These are phyloP conservation scores for Trichophyton equinum DNA, from an alignment of 2,329 filamentous ascomycete species.

Conservation along the genomic window DNA sequence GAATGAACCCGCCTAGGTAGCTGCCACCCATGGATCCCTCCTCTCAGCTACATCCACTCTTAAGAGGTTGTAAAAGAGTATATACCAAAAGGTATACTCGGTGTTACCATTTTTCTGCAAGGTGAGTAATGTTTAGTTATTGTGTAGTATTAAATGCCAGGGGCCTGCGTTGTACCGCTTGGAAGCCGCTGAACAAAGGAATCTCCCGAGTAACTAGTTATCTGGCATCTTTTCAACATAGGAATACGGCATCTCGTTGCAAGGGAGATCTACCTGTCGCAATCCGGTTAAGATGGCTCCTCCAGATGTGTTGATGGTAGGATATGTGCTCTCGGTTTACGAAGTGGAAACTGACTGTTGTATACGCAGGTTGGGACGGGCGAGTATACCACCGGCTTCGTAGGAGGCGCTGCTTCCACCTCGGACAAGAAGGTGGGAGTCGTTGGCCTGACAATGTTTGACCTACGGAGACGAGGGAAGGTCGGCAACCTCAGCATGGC, in stretches of 20 bases:
- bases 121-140: too few species aligned
- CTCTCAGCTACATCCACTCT: too few species aligned
- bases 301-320: conserved; percentile 57
- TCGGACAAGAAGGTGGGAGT: conserved; percentile 97
- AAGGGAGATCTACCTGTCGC: too few species aligned
- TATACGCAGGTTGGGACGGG: conserved; percentile 62
- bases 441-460: conserved; percentile 79
- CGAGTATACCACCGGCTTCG: conserved; percentile 93
- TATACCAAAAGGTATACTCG: too few species aligned
- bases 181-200: neutral
- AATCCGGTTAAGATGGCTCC: conserved; percentile 21
- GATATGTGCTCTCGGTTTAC: conserved; percentile 10
- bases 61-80: too few species aligned
- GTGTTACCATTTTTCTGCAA: too few species aligned
- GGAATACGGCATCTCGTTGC: neutral
- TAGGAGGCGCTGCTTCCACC: conserved; percentile 66
- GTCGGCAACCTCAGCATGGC: conserved; percentile 80
- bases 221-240: neutral
- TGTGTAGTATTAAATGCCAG: too few species aligned
- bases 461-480: conserved; percentile 76
- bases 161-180: neutral
- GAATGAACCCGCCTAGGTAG: neutral
- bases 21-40: neutral
- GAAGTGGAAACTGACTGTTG: conserved; percentile 8
- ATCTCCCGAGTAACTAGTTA: neutral